Conservation (phyloP, 148 eudicot genomes). For the Rhododendron molle region DNA sequence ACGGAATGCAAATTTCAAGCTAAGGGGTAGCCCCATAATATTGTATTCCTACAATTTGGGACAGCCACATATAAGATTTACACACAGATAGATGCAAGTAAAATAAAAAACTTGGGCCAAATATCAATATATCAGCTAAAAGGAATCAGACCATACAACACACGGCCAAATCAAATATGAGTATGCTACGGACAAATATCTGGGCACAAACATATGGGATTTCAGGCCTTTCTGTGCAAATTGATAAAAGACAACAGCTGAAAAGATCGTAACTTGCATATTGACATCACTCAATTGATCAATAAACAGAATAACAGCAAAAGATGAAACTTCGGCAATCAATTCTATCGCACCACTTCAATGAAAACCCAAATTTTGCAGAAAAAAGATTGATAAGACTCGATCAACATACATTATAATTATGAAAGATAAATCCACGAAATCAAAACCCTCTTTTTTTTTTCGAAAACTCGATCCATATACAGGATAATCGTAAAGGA, state of each 20-base stretch:
- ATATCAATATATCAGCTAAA: background rate
- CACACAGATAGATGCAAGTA: background rate
- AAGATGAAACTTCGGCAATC: background rate
- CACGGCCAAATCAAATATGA: background rate
- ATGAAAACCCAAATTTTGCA: background rate
- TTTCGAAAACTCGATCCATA: background rate
- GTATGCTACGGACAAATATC: background rate
- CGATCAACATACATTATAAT: background rate
- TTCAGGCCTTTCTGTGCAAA: background rate
- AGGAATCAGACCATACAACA: background rate
- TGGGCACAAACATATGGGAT: background rate
- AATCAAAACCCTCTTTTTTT: background rate
- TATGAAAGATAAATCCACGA: background rate
- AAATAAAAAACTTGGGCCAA: background rate
- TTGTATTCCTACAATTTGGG: background rate
- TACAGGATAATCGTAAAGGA: background rate
- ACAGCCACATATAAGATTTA: background rate
- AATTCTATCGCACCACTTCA: background rate
- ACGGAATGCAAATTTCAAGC: background rate
- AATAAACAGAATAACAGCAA: background rate
- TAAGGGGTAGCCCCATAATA: background rate
- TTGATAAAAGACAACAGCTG: background rate
- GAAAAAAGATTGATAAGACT: background rate
- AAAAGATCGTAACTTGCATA: background rate
- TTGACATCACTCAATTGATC: background rate